These are phyloP conservation scores for Penicillium cinerascens DNA, from an alignment of 495 filamentous ascomycete species.

Conservation along the genomic window DNA sequence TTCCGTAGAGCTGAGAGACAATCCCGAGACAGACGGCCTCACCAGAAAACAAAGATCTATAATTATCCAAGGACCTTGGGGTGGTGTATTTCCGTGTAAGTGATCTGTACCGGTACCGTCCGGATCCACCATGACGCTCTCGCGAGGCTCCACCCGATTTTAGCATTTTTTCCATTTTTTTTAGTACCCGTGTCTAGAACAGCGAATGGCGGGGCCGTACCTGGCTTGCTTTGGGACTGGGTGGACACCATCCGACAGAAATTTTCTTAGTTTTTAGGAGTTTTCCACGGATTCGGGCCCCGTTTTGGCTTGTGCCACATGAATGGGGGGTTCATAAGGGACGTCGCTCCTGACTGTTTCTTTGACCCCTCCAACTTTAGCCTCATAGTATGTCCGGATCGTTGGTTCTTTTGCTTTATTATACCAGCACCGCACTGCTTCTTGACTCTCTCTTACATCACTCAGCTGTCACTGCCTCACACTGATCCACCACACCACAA, in stretches of 20 bases:
- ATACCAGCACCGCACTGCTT: constrained; percentile 28
- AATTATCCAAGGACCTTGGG: constrained; percentile 8
- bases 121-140: constrained; percentile 16
- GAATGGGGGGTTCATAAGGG: constrained; percentile 24
- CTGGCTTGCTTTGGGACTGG: constrained; percentile 13
- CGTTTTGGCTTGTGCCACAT: constrained; percentile 23
- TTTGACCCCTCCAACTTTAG: not conserved
- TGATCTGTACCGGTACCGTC: not conserved
- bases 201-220: constrained; percentile 15
- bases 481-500: constrained; percentile 5
- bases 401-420: constrained; percentile 22
- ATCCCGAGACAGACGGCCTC: not conserved
- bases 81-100: not conserved
- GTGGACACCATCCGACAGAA: constrained; percentile 13
- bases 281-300: constrained; percentile 28
- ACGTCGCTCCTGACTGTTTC: not conserved
- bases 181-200: constrained; percentile 1
- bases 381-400: constrained; percentile 28
- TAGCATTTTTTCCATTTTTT: not conserved
- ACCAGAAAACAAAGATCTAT: not conserved
- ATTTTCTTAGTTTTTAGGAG: constrained; percentile 4
- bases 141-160: not conserved
- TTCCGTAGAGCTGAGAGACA: not conserved
- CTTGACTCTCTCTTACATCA: constrained; percentile 17
- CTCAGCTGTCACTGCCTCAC: not conserved